Evolutionary conservation across 768 basidiomycete species (phyloP), one percentile per base, ranked within the genome.

Genomic region (Kwoniella dendrophila): DNA sequence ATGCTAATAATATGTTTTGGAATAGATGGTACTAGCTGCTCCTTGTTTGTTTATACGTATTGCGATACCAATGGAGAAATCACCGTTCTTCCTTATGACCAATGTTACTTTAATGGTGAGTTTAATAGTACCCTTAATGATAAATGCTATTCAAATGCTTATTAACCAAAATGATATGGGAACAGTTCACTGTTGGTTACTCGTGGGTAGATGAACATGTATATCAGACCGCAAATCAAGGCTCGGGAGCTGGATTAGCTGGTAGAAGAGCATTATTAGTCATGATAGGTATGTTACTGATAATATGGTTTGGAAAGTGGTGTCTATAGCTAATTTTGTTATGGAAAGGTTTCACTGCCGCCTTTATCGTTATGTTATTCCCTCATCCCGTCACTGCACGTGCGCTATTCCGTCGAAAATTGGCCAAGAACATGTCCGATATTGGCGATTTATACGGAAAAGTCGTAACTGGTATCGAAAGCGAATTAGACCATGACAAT

Each of bases 191-290:
- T 16, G 74, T 84, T 1, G 85, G 85, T 0, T 86, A 86, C 69
- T 82, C 83, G 0, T 86, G 84, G 84, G 80, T 86, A 40, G 85
- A 86, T 62, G 82, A 81, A 2, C 83, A 86, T 67, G 65, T 83
- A 2, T 67, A 72, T 1, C 75, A 83, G 27, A 72, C 82, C 24
- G 82, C 80, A 16, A 83, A 83, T 56, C 81, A 83, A 1, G 86
- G 86, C 2, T 77, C 83, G 4, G 86, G 86, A 1, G 85, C 84
- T 76, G 69, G 71, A 1, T 75, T 86, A 33, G 83, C 84, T 0
- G 86, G 86, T 82, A 78, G 78, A 62, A 78, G 86, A 45, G 84
- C 82, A 61, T 74, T 83, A 0, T 76, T 84, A 1, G 84, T 86
- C 38, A 72, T 83, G 41, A 83, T 84, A 16, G 85, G 84, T 83